Conservation (phyloP, 768 basidiomycete genomes). For the Lactifluus piperatus region DNA sequence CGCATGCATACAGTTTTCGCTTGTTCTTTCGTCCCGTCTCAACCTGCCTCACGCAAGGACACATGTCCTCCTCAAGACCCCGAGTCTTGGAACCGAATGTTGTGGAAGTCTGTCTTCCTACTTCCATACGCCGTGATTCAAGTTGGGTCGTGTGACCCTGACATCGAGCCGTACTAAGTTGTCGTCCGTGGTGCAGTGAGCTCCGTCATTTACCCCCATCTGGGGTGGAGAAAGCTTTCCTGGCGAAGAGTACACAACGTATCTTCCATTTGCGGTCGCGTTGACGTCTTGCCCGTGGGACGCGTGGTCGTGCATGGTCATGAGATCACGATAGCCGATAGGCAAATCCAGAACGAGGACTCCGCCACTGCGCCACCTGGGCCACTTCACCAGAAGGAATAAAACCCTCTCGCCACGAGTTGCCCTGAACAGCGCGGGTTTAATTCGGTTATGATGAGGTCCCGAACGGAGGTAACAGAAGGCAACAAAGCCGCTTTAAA, state of each 20-base stretch:
- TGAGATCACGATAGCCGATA: not conserved
- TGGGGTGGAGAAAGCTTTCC: not conserved
- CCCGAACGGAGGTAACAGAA: not conserved
- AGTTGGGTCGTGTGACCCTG: not conserved
- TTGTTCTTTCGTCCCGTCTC: not conserved
- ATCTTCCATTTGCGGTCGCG: not conserved
- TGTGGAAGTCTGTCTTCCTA: not conserved
- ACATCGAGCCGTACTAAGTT: not conserved
- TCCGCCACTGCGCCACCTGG: not conserved
- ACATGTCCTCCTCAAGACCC: not conserved
- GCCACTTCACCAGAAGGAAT: not conserved
- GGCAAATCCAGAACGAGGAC: not conserved
- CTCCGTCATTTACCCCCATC: not conserved
- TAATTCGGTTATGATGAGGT: not conserved
- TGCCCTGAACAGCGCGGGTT: not conserved
- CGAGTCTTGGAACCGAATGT: not conserved
- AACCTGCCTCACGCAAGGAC: not conserved
- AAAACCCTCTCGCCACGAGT: not conserved
- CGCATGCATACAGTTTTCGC: not conserved
- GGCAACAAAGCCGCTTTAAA: not conserved
- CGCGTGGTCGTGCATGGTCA: not conserved
- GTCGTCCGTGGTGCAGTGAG: not conserved
- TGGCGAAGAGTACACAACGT: not conserved
- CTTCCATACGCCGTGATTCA: not conserved
- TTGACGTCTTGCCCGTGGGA: not conserved